A percentile compares a stretch with the other conserved stretches of the same genome.
phyloP scores from a whole-genome alignment of 805 yeast species.

The Pichia phayaonensis region DNA sequence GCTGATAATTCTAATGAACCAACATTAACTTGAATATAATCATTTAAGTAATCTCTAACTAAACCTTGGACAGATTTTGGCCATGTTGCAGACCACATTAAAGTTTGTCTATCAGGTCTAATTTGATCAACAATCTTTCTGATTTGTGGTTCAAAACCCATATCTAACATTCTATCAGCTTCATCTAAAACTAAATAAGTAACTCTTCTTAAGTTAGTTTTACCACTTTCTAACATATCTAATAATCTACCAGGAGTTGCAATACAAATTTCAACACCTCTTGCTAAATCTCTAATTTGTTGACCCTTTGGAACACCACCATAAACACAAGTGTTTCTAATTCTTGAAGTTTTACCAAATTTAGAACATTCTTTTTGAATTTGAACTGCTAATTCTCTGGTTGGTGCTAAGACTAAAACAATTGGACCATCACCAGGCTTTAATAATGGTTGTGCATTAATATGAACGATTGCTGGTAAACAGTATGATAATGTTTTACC shows the following conservation, averaged over 20 bases:
- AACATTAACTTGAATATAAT: constrained; percentile 92
- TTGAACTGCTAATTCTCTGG: constrained; percentile 98
- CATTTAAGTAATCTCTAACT: constrained; percentile 84
- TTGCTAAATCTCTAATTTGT: constrained; percentile 90
- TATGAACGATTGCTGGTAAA: constrained; percentile 94
- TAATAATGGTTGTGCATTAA: constrained; percentile 94
- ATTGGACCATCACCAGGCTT: constrained; percentile 96
- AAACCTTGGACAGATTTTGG: constrained; percentile 95
- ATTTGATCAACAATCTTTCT: constrained; percentile 93
- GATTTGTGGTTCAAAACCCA: constrained; percentile 99
- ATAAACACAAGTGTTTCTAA: constrained; percentile 94
- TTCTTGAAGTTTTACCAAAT: constrained; percentile 86
- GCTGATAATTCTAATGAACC: constrained; percentile 96
- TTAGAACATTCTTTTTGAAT: constrained; percentile 94
- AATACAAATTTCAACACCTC: constrained; percentile 93
- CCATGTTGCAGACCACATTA: constrained; percentile 99
- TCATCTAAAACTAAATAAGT: constrained; percentile 96
- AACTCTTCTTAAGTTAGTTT: constrained; percentile 91
- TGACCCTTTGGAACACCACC: constrained; percentile 99
- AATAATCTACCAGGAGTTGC: constrained; percentile 99
- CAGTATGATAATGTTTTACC: constrained; percentile 98
- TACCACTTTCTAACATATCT: constrained; percentile 93
- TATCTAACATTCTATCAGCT: constrained; percentile 99
- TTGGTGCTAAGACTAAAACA: constrained; percentile 92
- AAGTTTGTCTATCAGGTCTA: constrained; percentile 98